These are phyloP conservation scores for Pythium utonaiense DNA, from an alignment of 352 stramenopile genomes.

Conservation along the genomic window DNA sequence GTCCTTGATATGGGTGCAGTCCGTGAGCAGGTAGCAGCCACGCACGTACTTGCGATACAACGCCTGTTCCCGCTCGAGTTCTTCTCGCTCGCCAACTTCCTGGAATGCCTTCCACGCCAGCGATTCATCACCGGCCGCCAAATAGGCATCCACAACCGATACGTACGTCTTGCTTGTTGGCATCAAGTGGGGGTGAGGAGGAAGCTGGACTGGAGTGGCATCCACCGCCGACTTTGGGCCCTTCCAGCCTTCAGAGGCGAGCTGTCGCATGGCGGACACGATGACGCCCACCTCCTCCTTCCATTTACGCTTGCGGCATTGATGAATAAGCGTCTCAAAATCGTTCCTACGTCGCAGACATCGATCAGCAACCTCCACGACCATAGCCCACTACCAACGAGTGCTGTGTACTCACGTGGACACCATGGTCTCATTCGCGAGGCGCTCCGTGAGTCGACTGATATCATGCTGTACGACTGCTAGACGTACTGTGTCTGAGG, in stretches of 20 bases:
- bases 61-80: constrained; percentile 38
- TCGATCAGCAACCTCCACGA: not conserved
- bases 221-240: constrained; percentile 1
- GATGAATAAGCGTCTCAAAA: constrained; percentile 79
- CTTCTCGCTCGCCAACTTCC: constrained; percentile 35
- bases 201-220: not conserved
- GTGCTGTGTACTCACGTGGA: constrained; percentile 47
- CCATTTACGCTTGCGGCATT: constrained; percentile 82
- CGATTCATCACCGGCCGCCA: constrained; percentile 55
- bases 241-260: constrained; percentile 45
- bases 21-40: constrained; percentile 55
- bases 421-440: constrained; percentile 42
- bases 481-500: constrained; percentile 55
- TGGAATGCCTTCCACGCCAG: constrained; percentile 56
- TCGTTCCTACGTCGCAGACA: constrained; percentile 41
- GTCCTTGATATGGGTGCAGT: constrained; percentile 55
- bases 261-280: constrained; percentile 46
- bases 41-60: constrained; percentile 77
- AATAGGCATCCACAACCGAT: constrained; percentile 71
- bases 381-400: no score
- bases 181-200: constrained; percentile 48
- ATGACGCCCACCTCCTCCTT: constrained; percentile 65
- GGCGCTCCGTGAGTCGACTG: constrained; percentile 45
- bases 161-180: constrained; percentile 67
- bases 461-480: constrained; percentile 74